A percentile compares a stretch with the other conserved stretches of the same genome.
Evolutionary conservation across 2,329 filamentous ascomycete genomes (phyloP).

Genomic region (Ceratocystiopsis minuta): DNA sequence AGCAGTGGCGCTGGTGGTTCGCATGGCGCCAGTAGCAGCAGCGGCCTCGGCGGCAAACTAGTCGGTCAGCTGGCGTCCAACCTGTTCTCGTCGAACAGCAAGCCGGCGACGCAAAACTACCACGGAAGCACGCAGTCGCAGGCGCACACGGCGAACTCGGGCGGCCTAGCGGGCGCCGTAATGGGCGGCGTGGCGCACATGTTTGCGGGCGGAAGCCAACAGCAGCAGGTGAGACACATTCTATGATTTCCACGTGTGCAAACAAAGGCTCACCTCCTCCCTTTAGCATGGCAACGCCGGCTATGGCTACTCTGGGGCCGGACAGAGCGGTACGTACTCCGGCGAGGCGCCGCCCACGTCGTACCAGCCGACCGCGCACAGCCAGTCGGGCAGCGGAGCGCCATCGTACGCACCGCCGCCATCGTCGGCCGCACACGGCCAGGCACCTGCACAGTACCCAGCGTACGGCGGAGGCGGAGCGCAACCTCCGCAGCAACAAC

Average conservation of each 20-base stretch:
- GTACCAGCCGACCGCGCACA: slow-evolving; percentile 27
- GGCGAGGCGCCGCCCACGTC: slow-evolving; percentile 45
- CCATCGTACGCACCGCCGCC: slow-evolving; percentile 1
- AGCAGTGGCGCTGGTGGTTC: slow-evolving; percentile 16
- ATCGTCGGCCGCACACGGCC: background rate
- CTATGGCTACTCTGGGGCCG: slow-evolving; percentile 44
- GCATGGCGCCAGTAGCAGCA: slow-evolving; percentile 18
- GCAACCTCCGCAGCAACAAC: slow-evolving; percentile 1
- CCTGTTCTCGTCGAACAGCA: slow-evolving; percentile 31
- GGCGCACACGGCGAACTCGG: slow-evolving; percentile 20
- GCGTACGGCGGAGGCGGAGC: slow-evolving; percentile 1
- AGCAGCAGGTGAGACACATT: slow-evolving; percentile 17
- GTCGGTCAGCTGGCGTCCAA: slow-evolving; percentile 38
- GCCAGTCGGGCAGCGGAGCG: background rate
- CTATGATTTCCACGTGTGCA: too few relatives aligned
- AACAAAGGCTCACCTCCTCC: too few relatives aligned
- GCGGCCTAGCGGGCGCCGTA: slow-evolving; percentile 33
- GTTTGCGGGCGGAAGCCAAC: slow-evolving; percentile 28
- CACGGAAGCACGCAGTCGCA: slow-evolving; percentile 24
- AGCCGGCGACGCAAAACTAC: slow-evolving; percentile 30
- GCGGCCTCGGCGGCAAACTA: slow-evolving; percentile 30
- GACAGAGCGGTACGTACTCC: slow-evolving; percentile 37
- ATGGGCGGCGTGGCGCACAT: slow-evolving; percentile 35
- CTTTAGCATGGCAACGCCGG: slow-evolving; percentile 8
- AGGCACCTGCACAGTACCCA: background rate